Evolutionary conservation across 345 rosid genomes (phyloP).

Genomic region (Isatis tinctoria): DNA sequence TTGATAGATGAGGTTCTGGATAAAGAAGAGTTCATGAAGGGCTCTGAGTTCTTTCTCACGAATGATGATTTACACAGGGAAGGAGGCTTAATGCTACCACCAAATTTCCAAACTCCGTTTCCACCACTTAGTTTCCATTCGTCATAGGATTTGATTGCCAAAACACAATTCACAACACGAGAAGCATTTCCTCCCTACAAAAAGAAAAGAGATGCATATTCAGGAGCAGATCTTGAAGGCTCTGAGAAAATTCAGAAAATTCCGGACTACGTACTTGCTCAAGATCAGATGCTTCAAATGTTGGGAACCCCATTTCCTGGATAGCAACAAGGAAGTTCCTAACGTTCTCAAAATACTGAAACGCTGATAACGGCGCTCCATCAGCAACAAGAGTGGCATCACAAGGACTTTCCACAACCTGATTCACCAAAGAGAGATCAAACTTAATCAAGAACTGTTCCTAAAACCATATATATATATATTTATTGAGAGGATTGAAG

Average conservation of each 20-base stretch:
- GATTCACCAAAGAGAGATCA: not conserved
- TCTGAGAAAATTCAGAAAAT: not conserved
- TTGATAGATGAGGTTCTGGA: conserved; percentile 51
- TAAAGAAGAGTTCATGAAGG: conserved; percentile 62
- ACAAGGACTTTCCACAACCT: conserved; percentile 84
- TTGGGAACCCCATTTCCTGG: conserved; percentile 66
- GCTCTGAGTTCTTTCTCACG: conserved; percentile 69
- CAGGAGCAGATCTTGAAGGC: not conserved
- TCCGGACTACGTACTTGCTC: conserved; percentile 53
- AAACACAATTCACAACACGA: conserved; percentile 68
- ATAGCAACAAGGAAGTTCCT: conserved; percentile 82
- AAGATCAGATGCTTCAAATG: conserved; percentile 88
- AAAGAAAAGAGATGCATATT: not conserved
- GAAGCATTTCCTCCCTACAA: conserved; percentile 77
- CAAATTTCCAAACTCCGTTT: conserved; percentile 76
- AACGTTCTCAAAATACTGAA: conserved; percentile 86
- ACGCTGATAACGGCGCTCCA: conserved; percentile 86
- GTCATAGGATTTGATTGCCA: conserved; percentile 74
- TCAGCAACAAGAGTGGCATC: conserved; percentile 69
- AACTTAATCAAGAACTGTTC: conserved; percentile 2
- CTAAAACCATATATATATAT: too few species aligned
- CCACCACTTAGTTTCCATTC: conserved; percentile 85
- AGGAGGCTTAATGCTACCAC: conserved; percentile 61
- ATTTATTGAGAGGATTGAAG: not conserved
- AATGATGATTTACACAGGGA: conserved; percentile 43